Conservation (phyloP, 129 eudicot species). For the Cynara cardunculus region DNA sequence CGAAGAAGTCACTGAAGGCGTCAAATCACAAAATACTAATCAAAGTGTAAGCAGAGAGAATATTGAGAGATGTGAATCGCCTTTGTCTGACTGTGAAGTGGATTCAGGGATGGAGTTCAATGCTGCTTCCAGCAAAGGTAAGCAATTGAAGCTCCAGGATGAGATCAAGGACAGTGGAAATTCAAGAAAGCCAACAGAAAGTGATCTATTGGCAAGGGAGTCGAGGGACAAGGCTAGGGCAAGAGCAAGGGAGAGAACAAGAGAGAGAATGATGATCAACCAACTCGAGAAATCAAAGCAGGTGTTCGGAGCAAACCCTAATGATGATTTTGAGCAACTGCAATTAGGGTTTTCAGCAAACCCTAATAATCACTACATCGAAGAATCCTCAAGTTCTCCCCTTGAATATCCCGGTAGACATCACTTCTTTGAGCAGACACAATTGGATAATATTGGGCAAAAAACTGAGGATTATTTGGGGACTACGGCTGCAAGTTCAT, state of each 20-base stretch:
- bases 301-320: conserved; percentile 19
- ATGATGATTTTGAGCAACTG: conserved; percentile 17
- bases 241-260: conserved; percentile 56
- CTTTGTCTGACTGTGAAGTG: conserved; percentile 7
- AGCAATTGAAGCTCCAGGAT: conserved; percentile 17
- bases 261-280: conserved; percentile 40
- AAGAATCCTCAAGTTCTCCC: conserved; percentile 26
- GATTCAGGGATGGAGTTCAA: conserved; percentile 17
- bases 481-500: conserved; percentile 5
- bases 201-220: conserved; percentile 22
- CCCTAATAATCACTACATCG: conserved; percentile 30
- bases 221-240: conserved; percentile 54
- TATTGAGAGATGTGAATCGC: conserved; percentile 13
- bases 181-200: conserved; percentile 18
- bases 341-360: conserved; percentile 36
- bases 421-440: conserved; percentile 29
- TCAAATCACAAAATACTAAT: conserved; percentile 20
- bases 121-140: conserved; percentile 26
- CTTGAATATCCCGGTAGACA: conserved; percentile 27
- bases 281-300: conserved; percentile 8
- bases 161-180: conserved; percentile 11
- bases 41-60: conserved; percentile 21
- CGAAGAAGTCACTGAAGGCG: conserved; percentile 32
- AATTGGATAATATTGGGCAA: conserved; percentile 1
- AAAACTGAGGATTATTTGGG: conserved; percentile 34